phyloP scores from a whole-genome alignment of 179 eudicot species.

The Vitellaria paradoxa region DNA sequence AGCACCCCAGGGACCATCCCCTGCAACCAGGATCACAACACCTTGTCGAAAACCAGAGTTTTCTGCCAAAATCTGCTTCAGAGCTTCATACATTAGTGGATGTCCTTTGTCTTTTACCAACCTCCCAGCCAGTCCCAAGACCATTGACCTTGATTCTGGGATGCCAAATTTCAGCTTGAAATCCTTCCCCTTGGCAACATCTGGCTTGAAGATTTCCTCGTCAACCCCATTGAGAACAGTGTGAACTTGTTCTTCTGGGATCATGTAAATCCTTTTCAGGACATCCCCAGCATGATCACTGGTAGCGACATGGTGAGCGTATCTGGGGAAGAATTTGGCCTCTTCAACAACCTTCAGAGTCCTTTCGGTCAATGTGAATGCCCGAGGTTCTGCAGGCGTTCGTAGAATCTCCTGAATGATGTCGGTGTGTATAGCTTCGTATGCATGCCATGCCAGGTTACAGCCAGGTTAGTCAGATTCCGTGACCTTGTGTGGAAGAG shows the following conservation, averaged over 20 bases:
- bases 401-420: conserved; percentile 49
- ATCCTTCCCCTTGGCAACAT: conserved; percentile 20
- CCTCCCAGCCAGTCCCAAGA: conserved; percentile 57
- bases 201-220: conserved; percentile 47
- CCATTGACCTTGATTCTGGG: conserved; percentile 25
- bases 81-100: conserved; percentile 50
- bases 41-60: conserved; percentile 27
- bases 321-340: conserved; percentile 42
- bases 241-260: conserved; percentile 56
- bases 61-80: conserved; percentile 36
- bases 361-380: conserved; percentile 31
- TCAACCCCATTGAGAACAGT: conserved; percentile 52
- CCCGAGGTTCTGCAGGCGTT: conserved; percentile 25
- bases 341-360: conserved; percentile 41
- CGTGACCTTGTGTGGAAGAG: conserved; percentile 37
- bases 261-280: conserved; percentile 51
- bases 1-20: conserved; percentile 63
- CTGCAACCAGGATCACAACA: conserved; percentile 46
- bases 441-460: conserved; percentile 58
- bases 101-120: conserved; percentile 64
- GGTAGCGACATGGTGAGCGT: conserved; percentile 64
- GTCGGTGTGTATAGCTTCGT: conserved; percentile 48
- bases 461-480: conserved; percentile 40
- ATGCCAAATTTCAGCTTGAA: conserved; percentile 34
- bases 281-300: conserved; percentile 54